Conservation (phyloP, 768 basidiomycete species). For the Neoboletus brunneissimus region DNA sequence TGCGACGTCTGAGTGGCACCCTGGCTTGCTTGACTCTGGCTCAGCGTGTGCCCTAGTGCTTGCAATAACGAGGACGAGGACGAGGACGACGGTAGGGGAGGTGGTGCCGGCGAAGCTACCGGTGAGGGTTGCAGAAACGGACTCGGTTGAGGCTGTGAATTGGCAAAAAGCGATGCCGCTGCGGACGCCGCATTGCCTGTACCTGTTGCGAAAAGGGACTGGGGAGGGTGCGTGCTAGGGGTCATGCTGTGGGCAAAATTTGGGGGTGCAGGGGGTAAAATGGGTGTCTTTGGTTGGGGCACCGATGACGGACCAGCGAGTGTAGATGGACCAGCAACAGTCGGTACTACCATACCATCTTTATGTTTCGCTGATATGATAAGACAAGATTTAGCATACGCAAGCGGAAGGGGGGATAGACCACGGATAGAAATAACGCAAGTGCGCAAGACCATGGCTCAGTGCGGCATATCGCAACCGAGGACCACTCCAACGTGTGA, state of each 20-base stretch:
- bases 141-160: conserved; percentile 27
- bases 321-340: conserved; percentile 15
- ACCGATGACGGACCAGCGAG: conserved; percentile 8
- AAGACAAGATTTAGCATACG: conserved; percentile 7
- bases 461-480: neutral
- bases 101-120: conserved; percentile 17
- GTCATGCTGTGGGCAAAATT: conserved; percentile 29
- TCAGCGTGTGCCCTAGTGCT: conserved; percentile 20
- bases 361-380: conserved; percentile 21
- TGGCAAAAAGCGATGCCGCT: conserved; percentile 17
- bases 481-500: neutral
- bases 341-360: conserved; percentile 13
- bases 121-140: conserved; percentile 27
- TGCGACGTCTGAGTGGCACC: neutral
- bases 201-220: conserved; percentile 23
- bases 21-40: conserved; percentile 10
- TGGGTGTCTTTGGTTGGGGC: conserved; percentile 21
- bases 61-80: conserved; percentile 29
- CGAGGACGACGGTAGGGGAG: conserved; percentile 14
- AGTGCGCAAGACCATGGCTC: neutral
- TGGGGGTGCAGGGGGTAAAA: conserved; percentile 5
- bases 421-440: neutral
- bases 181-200: conserved; percentile 13
- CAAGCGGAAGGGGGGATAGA: neutral
- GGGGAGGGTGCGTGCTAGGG: conserved; percentile 32